phyloP scores from a whole-genome alignment of 208 protist genomes.

The Giardia duodenalis region DNA sequence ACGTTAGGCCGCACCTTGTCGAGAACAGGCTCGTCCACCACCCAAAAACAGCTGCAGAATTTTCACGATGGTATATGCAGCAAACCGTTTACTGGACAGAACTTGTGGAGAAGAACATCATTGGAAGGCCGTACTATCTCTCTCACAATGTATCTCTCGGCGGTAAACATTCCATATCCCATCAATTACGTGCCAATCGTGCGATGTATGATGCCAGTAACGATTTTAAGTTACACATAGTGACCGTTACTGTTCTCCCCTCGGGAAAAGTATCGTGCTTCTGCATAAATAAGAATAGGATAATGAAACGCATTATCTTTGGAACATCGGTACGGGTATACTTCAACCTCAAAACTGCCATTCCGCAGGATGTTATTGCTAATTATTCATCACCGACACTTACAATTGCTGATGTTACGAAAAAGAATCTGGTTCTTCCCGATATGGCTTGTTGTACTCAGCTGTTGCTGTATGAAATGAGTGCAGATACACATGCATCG shows the following conservation, averaged over 20 bases:
- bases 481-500: not conserved
- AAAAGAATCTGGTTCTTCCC: not conserved
- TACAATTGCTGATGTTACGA: not conserved
- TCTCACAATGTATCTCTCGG: not conserved
- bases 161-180: not conserved
- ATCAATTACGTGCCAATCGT: not conserved
- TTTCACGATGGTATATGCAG: not conserved
- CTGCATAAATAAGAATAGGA: not conserved
- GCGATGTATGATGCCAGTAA: not conserved
- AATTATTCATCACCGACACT: not conserved
- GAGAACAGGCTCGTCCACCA: too few relatives aligned
- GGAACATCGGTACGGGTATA: not conserved
- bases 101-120: not conserved
- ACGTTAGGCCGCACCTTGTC: too few relatives aligned
- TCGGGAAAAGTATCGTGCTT: not conserved
- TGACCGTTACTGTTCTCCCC: not conserved
- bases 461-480: not conserved
- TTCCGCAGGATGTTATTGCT: not conserved
- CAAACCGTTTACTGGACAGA: not conserved
- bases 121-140: not conserved
- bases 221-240: not conserved
- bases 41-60: too few relatives aligned
- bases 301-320: not conserved
- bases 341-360: not conserved
- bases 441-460: not conserved